Percentiles rank a stretch among this genome's conserved stretches.
Evolutionary conservation across 495 filamentous ascomycete genomes (phyloP).

Genomic region (Daldinia loculata): DNA sequence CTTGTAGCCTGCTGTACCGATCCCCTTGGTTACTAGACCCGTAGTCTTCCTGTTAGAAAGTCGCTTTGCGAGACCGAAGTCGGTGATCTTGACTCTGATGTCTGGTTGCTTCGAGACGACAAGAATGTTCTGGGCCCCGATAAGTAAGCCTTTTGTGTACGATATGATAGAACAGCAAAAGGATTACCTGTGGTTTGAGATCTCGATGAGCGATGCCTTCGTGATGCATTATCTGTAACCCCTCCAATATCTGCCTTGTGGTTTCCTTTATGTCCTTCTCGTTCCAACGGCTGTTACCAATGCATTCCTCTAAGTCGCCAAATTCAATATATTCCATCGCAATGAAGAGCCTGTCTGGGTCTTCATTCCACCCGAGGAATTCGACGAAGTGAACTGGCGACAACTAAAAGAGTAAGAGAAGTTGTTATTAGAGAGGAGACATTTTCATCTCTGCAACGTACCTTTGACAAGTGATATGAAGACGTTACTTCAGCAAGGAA

Average conservation of each 20-base stretch:
- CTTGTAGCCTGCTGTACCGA: constrained; percentile 1
- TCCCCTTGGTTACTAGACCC: not conserved
- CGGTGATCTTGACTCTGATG: not conserved
- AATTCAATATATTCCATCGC: constrained; percentile 1
- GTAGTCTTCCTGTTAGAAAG: not conserved
- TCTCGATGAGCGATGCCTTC: not conserved
- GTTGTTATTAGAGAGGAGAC: too few relatives aligned
- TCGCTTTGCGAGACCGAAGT: constrained; percentile 3
- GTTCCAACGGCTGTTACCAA: not conserved
- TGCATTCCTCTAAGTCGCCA: not conserved
- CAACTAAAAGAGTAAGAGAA: too few relatives aligned
- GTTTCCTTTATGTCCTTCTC: not conserved
- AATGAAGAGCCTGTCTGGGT: not conserved
- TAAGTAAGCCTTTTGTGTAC: not conserved
- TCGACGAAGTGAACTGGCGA: constrained; percentile 1
- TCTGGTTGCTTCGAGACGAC: not conserved
- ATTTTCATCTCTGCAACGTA: too few relatives aligned
- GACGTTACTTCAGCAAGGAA: too few relatives aligned
- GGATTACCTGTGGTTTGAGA: constrained; percentile 7
- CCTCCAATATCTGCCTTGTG: not conserved
- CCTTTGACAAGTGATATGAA: too few relatives aligned
- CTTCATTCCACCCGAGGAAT: constrained; percentile 5
- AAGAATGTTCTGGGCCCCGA: constrained; percentile 1
- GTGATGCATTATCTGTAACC: not conserved
- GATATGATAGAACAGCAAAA: not conserved